Evolutionary conservation across 352 stramenopile species (phyloP).

Genomic region (Phytophthora tentaculata): DNA sequence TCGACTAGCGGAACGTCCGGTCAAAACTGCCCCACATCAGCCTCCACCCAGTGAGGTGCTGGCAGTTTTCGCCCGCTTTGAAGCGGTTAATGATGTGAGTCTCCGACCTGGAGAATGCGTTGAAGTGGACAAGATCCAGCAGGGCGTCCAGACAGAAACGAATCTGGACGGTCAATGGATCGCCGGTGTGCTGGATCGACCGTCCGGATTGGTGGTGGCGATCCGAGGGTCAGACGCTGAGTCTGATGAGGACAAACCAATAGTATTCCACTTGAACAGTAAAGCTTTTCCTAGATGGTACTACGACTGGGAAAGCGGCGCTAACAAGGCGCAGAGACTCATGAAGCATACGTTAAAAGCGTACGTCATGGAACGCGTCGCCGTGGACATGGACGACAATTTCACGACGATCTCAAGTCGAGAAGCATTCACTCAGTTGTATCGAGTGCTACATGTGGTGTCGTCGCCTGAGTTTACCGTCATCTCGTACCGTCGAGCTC

Average conservation of each 20-base stretch:
- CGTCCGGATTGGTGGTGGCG: conserved; percentile 34
- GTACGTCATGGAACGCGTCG: conserved; percentile 56
- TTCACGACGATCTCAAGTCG: conserved; percentile 30
- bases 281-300: conserved; percentile 38
- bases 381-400: conserved; percentile 45
- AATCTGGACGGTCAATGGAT: conserved; percentile 73
- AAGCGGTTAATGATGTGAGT: conserved; percentile 44
- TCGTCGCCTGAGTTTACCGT: conserved; percentile 70
- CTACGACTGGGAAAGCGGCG: conserved; percentile 60
- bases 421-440: conserved; percentile 37
- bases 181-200: conserved; percentile 51
- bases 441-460: conserved; percentile 55
- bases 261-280: conserved; percentile 65
- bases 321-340: conserved; percentile 72
- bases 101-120: conserved; percentile 51
- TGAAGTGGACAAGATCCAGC: conserved; percentile 44
- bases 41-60: conserved; percentile 18
- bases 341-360: conserved; percentile 72
- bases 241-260: conserved; percentile 25
- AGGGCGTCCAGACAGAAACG: conserved; percentile 49
- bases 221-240: conserved; percentile 12
- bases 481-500: conserved; percentile 69
- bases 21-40: conserved; percentile 17
- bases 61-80: conserved; percentile 47
- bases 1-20: conserved; percentile 18